Evolutionary conservation across 2,329 filamentous ascomycete species (phyloP).

Genomic region (Fusarium chuoi): DNA sequence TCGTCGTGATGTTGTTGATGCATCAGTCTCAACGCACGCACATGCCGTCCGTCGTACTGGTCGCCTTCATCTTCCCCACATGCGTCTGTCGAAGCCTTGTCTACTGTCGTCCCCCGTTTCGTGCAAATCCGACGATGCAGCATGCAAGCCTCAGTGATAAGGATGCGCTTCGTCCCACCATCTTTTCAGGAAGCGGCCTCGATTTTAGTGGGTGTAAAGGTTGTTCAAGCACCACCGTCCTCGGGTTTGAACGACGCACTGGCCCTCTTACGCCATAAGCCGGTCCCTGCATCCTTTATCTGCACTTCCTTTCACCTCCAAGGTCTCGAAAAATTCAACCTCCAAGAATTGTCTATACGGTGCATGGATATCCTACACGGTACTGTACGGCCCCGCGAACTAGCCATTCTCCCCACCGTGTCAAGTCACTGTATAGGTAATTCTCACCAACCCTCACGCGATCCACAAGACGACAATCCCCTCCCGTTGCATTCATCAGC

Average conservation of each 20-base stretch:
- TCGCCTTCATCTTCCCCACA: conserved; percentile 30
- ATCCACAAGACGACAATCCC: conserved; percentile 42
- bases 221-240: conserved; percentile 18
- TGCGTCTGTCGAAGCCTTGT: conserved; percentile 34
- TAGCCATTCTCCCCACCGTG: conserved; percentile 10
- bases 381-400: conserved; percentile 19
- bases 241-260: conserved; percentile 27
- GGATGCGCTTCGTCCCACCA: conserved; percentile 29
- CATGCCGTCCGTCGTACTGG: not conserved
- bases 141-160: conserved; percentile 10
- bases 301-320: conserved; percentile 34
- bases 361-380: conserved; percentile 33
- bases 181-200: conserved; percentile 19
- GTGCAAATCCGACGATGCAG: conserved; percentile 25
- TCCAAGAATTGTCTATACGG: conserved; percentile 46
- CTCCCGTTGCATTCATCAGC: conserved; percentile 40
- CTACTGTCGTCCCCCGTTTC: conserved; percentile 25
- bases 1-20: conserved; percentile 19
- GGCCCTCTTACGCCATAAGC: conserved; percentile 32
- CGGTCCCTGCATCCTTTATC: conserved; percentile 44
- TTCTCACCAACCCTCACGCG: conserved; percentile 36
- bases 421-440: conserved; percentile 43
- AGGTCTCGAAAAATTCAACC: conserved; percentile 36
- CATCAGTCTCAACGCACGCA: conserved; percentile 20
- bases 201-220: conserved; percentile 22